Evolutionary conservation across 2,329 filamentous ascomycete genomes (phyloP), one percentile per base, ranked within the genome.

Genomic region (Aspergillus caelatus): DNA sequence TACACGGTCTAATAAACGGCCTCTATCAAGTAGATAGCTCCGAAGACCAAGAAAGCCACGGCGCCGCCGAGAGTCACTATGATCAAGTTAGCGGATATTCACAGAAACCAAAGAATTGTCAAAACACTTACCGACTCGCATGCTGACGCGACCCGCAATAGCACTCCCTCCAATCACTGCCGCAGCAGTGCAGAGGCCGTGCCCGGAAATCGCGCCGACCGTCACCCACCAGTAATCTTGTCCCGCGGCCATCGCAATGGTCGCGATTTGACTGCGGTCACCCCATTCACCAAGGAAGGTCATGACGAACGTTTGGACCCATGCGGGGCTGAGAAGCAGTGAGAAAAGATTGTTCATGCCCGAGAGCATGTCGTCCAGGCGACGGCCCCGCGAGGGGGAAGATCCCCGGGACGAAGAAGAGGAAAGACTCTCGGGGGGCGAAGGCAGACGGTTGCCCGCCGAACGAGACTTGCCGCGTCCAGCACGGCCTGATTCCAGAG

Each of bases 181-280:
- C 26, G 93, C 89, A 54, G 91, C 90, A 8, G 95, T 98, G 82
- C 95, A 99, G 68, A 94, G 87, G 53, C 88, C 91, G 78, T 99
- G 95, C 11, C 95, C 95, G 54, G 87, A 84, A 41, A 95, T 87
- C 1, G 95, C 94, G 63, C 95, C 95, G 54, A 93, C 84, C 4
- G 93, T 97, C 41, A 99, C 95, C 91, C 93, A 97, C 94, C 94
- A 98, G 79, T 98, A 99, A 77, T 99, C 95, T 78, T 96, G 92
- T 23, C 95, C 95, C 39, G 95, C 94, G 57, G 95, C 95, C 95
- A 99, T 99, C 60, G 95, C 95, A 75, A 99, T 96, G 0, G 95
- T 99, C 26, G 95, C 95, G 73, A 99, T 98, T 81, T 99, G 95
- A 76, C 92, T 96, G 70, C 95, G 89, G 74, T 99, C 95, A 62